These are phyloP conservation scores for Bidens hawaiensis DNA, from an alignment of 140 eudicot species.

Conservation along the genomic window DNA sequence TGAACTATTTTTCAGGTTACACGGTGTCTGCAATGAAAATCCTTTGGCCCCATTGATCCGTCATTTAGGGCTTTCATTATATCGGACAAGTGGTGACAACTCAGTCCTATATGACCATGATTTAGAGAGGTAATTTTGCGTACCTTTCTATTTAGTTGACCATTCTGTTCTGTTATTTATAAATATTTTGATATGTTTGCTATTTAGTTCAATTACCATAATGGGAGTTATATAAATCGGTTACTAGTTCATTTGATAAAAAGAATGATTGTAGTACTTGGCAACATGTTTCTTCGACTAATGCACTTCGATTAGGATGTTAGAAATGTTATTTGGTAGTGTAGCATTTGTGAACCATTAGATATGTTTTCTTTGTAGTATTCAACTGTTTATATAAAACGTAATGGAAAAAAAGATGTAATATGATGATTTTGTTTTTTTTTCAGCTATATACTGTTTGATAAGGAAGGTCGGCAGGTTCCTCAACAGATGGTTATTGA, in stretches of 20 bases:
- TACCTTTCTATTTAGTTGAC: not conserved
- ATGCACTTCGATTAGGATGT: not conserved
- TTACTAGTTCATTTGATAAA: not conserved
- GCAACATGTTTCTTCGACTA: not conserved
- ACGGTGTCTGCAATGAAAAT: slow-evolving; percentile 99
- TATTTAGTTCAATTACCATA: not conserved
- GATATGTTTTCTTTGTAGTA: not conserved
- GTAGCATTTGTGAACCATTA: not conserved
- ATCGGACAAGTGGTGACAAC: slow-evolving; percentile 97
- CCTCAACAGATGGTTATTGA: slow-evolving; percentile 73
- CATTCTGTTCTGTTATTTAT: not conserved
- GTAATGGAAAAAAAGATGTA: not conserved
- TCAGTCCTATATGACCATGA: slow-evolving; percentile 96
- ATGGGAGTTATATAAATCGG: not conserved
- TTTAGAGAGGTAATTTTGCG: slow-evolving; percentile 67
- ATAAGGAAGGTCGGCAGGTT: slow-evolving; percentile 76
- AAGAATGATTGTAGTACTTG: not conserved
- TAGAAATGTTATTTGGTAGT: not conserved
- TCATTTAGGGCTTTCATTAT: slow-evolving; percentile 74
- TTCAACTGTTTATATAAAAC: not conserved
- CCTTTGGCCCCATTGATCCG: slow-evolving; percentile 96
- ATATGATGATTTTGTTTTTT: slow-evolving; percentile 18
- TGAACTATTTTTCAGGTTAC: slow-evolving; percentile 56
- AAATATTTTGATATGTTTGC: not conserved
- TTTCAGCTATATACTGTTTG: slow-evolving; percentile 75